Percentiles rank a stretch among this genome's conserved stretches.
phyloP scores from a whole-genome alignment of 2,329 filamentous ascomycete genomes.

The Penicillium sp. region DNA sequence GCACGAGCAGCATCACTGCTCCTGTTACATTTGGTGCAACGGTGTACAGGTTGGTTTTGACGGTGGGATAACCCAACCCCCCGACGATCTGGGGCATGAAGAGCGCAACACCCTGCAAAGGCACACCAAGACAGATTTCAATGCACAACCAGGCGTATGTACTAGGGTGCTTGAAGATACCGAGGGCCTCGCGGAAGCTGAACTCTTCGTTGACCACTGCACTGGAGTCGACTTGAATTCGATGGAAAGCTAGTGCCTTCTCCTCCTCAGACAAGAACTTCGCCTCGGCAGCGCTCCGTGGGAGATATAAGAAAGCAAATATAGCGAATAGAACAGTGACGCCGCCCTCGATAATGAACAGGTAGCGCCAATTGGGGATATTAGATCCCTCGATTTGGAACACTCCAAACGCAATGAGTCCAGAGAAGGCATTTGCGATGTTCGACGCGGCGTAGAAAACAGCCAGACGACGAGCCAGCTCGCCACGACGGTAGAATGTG shows the following conservation, averaged over 20 bases:
- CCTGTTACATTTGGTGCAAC: slow-evolving; percentile 76
- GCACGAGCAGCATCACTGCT: slow-evolving; percentile 66
- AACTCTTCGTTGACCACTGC: slow-evolving; percentile 59
- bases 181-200: slow-evolving; percentile 49
- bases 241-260: slow-evolving; percentile 64
- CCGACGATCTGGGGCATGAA: slow-evolving; percentile 59
- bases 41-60: slow-evolving; percentile 75
- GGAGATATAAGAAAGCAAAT: slow-evolving; percentile 69
- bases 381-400: slow-evolving; percentile 55
- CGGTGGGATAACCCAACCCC: slow-evolving; percentile 51
- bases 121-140: slow-evolving; percentile 59
- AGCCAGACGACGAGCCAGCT: slow-evolving; percentile 67
- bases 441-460: slow-evolving; percentile 74
- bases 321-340: slow-evolving; percentile 60
- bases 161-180: slow-evolving; percentile 53
- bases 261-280: slow-evolving; percentile 65
- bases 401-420: slow-evolving; percentile 58
- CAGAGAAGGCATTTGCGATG: slow-evolving; percentile 67
- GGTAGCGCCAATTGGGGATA: slow-evolving; percentile 52
- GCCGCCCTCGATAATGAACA: slow-evolving; percentile 57
- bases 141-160: slow-evolving; percentile 56
- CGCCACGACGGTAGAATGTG: slow-evolving; percentile 68
- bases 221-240: slow-evolving; percentile 74
- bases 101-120: slow-evolving; percentile 55
- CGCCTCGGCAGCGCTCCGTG: slow-evolving; percentile 61